phyloP scores from a whole-genome alignment of 106 monocot genomes.

The Hemerocallis citrina region DNA sequence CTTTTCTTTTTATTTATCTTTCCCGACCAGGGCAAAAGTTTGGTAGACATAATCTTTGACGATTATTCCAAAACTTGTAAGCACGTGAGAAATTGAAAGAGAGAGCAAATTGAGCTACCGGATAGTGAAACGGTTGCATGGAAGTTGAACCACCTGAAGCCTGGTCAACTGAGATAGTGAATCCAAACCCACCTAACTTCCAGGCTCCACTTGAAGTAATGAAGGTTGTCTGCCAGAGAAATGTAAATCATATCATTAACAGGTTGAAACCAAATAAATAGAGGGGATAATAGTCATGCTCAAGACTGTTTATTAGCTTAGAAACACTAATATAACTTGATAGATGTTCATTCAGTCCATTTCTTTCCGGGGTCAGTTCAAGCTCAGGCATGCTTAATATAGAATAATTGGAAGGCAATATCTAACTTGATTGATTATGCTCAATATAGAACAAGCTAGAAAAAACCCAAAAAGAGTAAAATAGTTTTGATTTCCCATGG shows the following conservation, averaged over 20 bases:
- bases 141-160: constrained; percentile 48
- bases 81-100: background rate
- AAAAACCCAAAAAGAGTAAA: no score
- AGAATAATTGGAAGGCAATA: no score
- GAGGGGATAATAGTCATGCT: background rate
- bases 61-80: background rate
- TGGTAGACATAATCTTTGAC: no score
- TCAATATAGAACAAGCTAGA: no score
- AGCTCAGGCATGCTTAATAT: no score
- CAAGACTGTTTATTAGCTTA: background rate
- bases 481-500: no score
- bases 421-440: no score
- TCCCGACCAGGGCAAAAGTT: no score
- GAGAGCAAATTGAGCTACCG: constrained; percentile 35
- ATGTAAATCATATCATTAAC: background rate
- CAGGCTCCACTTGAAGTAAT: constrained; percentile 93
- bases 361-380: no score
- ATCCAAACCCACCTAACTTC: constrained; percentile 99
- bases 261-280: background rate
- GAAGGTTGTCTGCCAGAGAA: constrained; percentile 63
- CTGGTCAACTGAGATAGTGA: constrained; percentile 73
- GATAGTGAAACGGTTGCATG: constrained; percentile 72
- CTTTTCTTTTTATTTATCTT: no score
- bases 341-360: no score
- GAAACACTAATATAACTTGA: background rate